These are phyloP conservation scores for Rosa chinensis DNA, from an alignment of 306 rosid species.

Conservation along the genomic window DNA sequence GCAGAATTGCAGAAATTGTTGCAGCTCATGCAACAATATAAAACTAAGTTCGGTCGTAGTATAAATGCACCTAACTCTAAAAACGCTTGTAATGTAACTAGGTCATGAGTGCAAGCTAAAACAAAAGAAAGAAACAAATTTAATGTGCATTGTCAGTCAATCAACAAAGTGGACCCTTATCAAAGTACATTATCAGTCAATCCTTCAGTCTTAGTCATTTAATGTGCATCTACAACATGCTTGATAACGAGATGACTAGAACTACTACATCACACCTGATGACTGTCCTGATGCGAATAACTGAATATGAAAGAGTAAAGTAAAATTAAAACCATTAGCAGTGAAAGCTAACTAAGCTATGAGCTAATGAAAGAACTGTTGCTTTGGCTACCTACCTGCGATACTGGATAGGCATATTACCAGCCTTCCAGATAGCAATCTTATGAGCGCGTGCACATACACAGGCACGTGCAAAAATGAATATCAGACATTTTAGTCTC, in stretches of 20 bases:
- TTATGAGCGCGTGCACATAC: neutral
- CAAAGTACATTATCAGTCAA: neutral
- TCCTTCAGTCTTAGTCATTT: neutral
- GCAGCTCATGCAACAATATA: neutral
- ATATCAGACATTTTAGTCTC: too few species aligned
- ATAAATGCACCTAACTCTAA: neutral
- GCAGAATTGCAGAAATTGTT: neutral
- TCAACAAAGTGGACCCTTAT: neutral
- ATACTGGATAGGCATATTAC: slow-evolving; percentile 83
- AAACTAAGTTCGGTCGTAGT: neutral
- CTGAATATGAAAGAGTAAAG: slow-evolving; percentile 4
- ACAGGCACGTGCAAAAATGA: neutral
- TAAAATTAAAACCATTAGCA: neutral
- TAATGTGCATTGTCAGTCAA: too few species aligned
- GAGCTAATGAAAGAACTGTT: neutral
- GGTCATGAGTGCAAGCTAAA: neutral
- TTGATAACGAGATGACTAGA: neutral
- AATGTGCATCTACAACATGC: neutral
- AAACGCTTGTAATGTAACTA: neutral
- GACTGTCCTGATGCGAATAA: neutral
- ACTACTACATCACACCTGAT: neutral
- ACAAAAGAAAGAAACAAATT: neutral
- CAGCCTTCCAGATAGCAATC: slow-evolving; percentile 85
- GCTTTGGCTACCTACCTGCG: slow-evolving; percentile 46
- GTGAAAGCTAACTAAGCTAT: neutral